Evolutionary conservation across 257 asterid species (phyloP).

Genomic region (Anisodus tanguticus): DNA sequence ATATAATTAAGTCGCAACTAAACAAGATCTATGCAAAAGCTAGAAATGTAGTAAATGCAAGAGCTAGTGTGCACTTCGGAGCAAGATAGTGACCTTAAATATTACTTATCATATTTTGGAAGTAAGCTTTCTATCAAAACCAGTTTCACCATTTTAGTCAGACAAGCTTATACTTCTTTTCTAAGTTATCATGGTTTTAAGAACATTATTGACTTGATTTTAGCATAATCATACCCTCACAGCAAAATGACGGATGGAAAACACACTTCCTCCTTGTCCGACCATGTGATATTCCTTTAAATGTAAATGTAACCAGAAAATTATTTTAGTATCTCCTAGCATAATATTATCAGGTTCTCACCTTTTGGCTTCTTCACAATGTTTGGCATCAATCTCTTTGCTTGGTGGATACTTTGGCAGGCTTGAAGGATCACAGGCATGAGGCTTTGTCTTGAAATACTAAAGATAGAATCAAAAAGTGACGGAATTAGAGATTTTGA

Average conservation of each 20-base stretch:
- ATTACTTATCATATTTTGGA: not conserved
- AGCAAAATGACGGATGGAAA: not conserved
- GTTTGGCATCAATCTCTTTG: slow-evolving; percentile 92
- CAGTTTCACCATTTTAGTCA: not conserved
- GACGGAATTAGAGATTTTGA: not conserved
- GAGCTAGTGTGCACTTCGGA: slow-evolving; percentile 3
- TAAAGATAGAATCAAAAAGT: slow-evolving; percentile 37
- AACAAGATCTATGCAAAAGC: not conserved
- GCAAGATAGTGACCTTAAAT: not conserved
- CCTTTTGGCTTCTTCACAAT: slow-evolving; percentile 80
- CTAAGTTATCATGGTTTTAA: not conserved
- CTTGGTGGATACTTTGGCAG: slow-evolving; percentile 94
- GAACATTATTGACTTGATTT: not conserved
- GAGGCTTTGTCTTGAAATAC: slow-evolving; percentile 92
- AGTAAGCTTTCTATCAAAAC: not conserved
- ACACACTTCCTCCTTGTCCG: not conserved
- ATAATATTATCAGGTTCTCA: slow-evolving; percentile 32
- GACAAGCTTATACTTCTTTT: not conserved
- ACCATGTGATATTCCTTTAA: not conserved
- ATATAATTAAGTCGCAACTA: not conserved
- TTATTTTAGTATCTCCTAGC: not conserved
- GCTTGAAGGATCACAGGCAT: slow-evolving; percentile 92
- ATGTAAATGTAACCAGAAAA: slow-evolving; percentile 3
- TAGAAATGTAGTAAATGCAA: slow-evolving; percentile 5
- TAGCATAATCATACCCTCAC: not conserved